A percentile compares a stretch with the other conserved stretches of the same genome.
Evolutionary conservation across 805 yeast genomes (phyloP).

Genomic region (Saturnispora bothae): DNA sequence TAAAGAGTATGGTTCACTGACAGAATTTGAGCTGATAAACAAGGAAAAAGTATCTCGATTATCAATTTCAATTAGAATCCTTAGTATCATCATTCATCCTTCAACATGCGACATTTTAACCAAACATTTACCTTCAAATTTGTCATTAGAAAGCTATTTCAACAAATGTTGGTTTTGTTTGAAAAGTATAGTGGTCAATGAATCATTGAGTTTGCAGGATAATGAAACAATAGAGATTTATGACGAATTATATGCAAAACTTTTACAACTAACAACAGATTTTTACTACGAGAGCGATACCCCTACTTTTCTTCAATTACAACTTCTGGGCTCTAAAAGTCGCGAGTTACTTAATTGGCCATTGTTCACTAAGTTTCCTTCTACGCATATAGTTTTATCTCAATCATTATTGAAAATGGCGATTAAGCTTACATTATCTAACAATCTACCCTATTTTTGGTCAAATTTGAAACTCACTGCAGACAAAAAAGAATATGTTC

Average conservation of each 20-base stretch:
- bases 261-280: slow-evolving; percentile 17
- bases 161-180: slow-evolving; percentile 26
- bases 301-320: slow-evolving; percentile 14
- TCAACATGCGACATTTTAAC: slow-evolving; percentile 15
- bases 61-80: slow-evolving; percentile 19
- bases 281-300: slow-evolving; percentile 15
- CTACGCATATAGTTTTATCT: slow-evolving; percentile 20
- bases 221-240: slow-evolving; percentile 11
- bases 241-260: slow-evolving; percentile 22
- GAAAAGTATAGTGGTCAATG: slow-evolving; percentile 22
- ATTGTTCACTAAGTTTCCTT: slow-evolving; percentile 17
- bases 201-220: slow-evolving; percentile 14
- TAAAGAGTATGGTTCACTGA: slow-evolving; percentile 13
- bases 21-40: slow-evolving; percentile 13
- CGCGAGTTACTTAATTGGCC: slow-evolving; percentile 24
- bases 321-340: slow-evolving; percentile 15
- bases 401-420: slow-evolving; percentile 20
- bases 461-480: slow-evolving; percentile 14
- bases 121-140: slow-evolving; percentile 15
- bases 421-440: slow-evolving; percentile 11
- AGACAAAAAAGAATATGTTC: slow-evolving; percentile 3
- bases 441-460: slow-evolving; percentile 17
- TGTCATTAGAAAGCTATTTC: slow-evolving; percentile 19
- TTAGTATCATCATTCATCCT: slow-evolving; percentile 20
- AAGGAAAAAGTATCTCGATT: slow-evolving; percentile 19